phyloP scores from a whole-genome alignment of 108 stramenopile species.

The Cyclotella cryptica region DNA sequence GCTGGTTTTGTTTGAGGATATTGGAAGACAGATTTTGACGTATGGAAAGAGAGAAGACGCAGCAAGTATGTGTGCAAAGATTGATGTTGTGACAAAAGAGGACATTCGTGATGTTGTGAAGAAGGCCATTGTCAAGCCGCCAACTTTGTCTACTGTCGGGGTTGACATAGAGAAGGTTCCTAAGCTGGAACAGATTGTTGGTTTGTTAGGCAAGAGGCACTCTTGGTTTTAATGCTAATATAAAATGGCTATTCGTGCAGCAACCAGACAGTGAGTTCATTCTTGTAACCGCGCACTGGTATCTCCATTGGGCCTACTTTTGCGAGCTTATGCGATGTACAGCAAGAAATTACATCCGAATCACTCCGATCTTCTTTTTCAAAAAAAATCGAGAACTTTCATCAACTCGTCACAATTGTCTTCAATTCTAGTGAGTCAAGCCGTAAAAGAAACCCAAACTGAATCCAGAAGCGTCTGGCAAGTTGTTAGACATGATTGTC shows the following conservation, averaged over 20 bases:
- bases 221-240: constrained; percentile 2
- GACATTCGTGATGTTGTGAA: constrained; percentile 85
- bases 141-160: constrained; percentile 88
- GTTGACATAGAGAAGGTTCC: constrained; percentile 78
- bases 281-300: no score
- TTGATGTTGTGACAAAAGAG: constrained; percentile 93
- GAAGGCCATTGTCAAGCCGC: constrained; percentile 70
- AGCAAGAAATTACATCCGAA: no score
- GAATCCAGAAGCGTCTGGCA: constrained; percentile 90
- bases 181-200: constrained; percentile 67
- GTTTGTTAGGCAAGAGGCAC: constrained; percentile 53
- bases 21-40: constrained; percentile 95
- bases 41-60: constrained; percentile 91
- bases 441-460: constrained; percentile 87
- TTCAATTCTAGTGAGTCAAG: constrained; percentile 39
- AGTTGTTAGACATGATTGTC: constrained; percentile 71
- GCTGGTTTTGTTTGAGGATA: constrained; percentile 96
- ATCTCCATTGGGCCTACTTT: no score
- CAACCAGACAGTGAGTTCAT: no score
- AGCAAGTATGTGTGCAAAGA: constrained; percentile 84
- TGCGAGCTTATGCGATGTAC: no score
- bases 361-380: no score
- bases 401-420: no score
- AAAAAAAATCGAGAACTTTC: no score
- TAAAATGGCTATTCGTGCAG: neutral